phyloP scores from a whole-genome alignment of 163 green algal species.

The Chlamydomonas reinhardtii region DNA sequence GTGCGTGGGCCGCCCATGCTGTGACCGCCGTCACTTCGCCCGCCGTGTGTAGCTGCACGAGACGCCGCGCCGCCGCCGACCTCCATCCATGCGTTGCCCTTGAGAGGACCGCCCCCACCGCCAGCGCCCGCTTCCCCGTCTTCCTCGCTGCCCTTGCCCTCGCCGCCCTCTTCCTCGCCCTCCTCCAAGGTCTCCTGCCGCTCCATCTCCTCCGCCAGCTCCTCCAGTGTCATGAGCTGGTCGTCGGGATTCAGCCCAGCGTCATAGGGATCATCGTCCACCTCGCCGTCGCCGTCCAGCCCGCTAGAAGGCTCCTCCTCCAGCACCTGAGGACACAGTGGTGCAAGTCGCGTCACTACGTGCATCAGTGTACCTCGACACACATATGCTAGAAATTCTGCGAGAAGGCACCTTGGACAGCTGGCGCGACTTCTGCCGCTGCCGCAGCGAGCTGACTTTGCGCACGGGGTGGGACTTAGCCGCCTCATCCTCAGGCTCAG shows the following conservation, averaged over 20 bases:
- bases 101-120: neutral
- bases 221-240: slow-evolving; percentile 31
- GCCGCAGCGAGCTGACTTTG: neutral
- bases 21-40: neutral
- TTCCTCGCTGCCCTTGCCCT: neutral
- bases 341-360: too few species aligned
- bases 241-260: slow-evolving; percentile 29
- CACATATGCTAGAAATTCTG: too few species aligned
- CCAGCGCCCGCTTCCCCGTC: neutral
- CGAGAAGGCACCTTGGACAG: slow-evolving; percentile 1
- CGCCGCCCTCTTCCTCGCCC: neutral
- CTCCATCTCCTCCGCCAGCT: slow-evolving; percentile 36
- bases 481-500: neutral
- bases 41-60: neutral
- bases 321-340: too few species aligned
- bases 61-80: neutral
- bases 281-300: neutral
- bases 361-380: too few species aligned
- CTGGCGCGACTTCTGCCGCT: neutral
- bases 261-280: neutral
- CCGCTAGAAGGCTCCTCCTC: neutral
- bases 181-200: neutral
- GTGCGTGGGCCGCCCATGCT: neutral
- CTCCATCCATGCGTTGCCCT: neutral
- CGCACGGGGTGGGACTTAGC: neutral